A percentile compares a stretch with the other conserved stretches of the same genome.
Evolutionary conservation across 2,329 filamentous ascomycete species (phyloP).

Genomic region (Aspergillus phoenicis): DNA sequence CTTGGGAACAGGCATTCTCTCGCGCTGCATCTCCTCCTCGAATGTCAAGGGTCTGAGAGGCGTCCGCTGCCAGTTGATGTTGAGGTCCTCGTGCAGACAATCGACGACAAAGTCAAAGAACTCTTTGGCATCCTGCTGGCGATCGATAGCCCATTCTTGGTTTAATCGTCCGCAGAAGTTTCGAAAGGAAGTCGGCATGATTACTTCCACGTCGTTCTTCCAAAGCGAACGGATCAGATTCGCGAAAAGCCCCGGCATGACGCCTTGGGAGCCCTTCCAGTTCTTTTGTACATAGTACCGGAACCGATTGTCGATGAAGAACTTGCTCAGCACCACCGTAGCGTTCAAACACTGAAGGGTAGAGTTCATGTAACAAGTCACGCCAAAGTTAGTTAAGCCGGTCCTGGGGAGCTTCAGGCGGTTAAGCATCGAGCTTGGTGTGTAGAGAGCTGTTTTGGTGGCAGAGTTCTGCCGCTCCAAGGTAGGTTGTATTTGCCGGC

Average conservation of each 20-base stretch:
- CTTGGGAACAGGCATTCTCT: conserved; percentile 62
- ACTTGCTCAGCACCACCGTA: conserved; percentile 64
- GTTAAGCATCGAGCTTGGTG: conserved; percentile 45
- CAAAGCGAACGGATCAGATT: conserved; percentile 64
- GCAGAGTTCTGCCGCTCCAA: conserved; percentile 49
- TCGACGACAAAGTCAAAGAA: conserved; percentile 82
- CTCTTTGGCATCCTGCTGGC: conserved; percentile 90
- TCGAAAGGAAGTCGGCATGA: conserved; percentile 63
- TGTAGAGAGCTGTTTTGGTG: conserved; percentile 47
- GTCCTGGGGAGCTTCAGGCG: conserved; percentile 61
- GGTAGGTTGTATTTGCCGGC: conserved; percentile 50
- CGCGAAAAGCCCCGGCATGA: conserved; percentile 63
- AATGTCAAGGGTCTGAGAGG: conserved; percentile 62
- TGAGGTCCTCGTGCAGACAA: conserved; percentile 83
- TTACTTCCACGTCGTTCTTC: conserved; percentile 59
- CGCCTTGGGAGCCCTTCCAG: conserved; percentile 68
- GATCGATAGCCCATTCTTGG: conserved; percentile 68
- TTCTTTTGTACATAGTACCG: conserved; percentile 61
- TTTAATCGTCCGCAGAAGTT: conserved; percentile 67
- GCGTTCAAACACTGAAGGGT: conserved; percentile 80
- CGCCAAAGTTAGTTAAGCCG: conserved; percentile 77
- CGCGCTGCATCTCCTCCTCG: conserved; percentile 62
- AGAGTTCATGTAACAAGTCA: conserved; percentile 93
- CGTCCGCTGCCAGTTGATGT: conserved; percentile 63
- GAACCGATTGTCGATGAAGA: conserved; percentile 67